Base-by-base conservation (phyloP, 352 stramenopile species). In the Vaucheria bursata region DNA sequence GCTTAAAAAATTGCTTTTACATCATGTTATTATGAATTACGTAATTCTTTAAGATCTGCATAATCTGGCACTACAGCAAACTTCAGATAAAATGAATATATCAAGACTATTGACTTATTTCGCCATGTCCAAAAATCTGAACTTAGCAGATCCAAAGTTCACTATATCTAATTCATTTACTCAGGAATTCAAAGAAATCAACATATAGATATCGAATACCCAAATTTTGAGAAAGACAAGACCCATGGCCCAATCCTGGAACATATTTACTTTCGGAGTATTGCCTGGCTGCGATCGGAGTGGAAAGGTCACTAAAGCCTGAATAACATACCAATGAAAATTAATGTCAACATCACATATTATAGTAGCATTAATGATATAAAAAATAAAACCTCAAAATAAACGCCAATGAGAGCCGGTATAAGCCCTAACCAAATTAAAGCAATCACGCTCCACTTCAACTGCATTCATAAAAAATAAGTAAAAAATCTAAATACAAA, bases 211-310 rank as follows among this genome's bases (percentile, higher is more conserved):
- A 59, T 59, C 12, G 8, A 31, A 37, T 7, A 68, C 53, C 53
- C 53, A 68, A 37, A 68, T 68, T 7, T 68, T 68, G 53, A 68
- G 53, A 34, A 68, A 68, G 31, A 68, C 53, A 2, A 68, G 53
- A 37, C 53, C 53, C 53, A 68, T 31, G 6, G 53, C 53, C 53
- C 53, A 68, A 34, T 68, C 53, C 37, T 68, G 53, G 8, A 68
- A 68, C 53, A 68, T 31, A 34, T 68, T 68, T 31, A 68, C 53
- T 34, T 68, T 68, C 31, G 53, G 53, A 2, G 53, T 68, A 7
- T 68, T 34, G 53, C 53, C 53, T 7, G 53, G 53, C 2, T 8
- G 8, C 31, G 53, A 68, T 34, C 53, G 53, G 31, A 68, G 8
- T 8, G 53, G 53, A 31, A 68, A 7, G 53, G 31, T 68, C 53